Evolutionary conservation across 345 rosid genomes (phyloP), one percentile per base, ranked within the genome.

Genomic region (Tarenaya hassleriana): DNA sequence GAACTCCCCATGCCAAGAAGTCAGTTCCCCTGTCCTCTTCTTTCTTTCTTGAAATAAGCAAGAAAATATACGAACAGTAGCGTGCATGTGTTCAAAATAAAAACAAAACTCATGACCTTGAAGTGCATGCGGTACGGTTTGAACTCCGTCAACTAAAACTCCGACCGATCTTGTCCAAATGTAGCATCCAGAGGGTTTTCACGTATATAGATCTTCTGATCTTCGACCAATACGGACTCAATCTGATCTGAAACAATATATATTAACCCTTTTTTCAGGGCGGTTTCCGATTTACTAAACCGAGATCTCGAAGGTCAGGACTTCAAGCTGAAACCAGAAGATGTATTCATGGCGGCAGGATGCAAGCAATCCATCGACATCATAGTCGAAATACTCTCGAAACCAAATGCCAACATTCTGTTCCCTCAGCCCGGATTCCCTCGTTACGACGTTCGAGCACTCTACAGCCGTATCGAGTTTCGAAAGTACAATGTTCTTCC

Each of bases 281-380:
- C 74, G 0, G 58, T 75, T 15, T 81, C 82, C 16, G 71, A 73
- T n/a, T 70, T 64, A 60, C 73, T 78, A n/a, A 69, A 66, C 50
- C 41, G 9, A 13, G 63, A 63, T 27, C 76, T 79, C 7, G n/a
- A n/a, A n/a, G n/a, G n/a, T n/a, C n/a, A n/a, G n/a, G 70, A 66
- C 0, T 64, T 69, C 37, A 63, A 71, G 63, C 19, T 82, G 33
- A 69, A 76, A 0, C 56, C 75, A 29, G 81, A 73, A 32, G 78
- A 75, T 57, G 75, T 79, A 52, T 77, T 55, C 62, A 47, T 82
- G n/a, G 71, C 83, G 3, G 27, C 67, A n/a, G 90, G 83, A 50
- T 70, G 86, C 41, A 50, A 39, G 16, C 82, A 74, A 57, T 83
- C 79, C 7, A 75, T 77, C 12, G 78, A 75, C 58, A 49, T 82